These are phyloP conservation scores for Pseudofabraea citricarpa DNA, from an alignment of 2,329 filamentous ascomycete genomes.

Conservation along the genomic window DNA sequence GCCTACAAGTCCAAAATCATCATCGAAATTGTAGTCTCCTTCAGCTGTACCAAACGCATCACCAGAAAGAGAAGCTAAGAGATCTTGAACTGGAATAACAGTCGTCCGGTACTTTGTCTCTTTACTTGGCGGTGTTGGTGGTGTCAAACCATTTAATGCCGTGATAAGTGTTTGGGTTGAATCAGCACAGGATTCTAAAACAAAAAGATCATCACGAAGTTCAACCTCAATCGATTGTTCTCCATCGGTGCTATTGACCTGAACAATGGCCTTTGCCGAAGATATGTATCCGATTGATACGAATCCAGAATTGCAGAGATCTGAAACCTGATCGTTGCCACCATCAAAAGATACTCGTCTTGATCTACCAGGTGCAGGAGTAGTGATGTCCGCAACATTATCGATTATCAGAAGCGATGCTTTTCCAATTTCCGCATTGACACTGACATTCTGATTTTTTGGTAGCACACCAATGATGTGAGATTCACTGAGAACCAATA, in stretches of 20 bases:
- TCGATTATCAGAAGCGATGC: constrained; percentile 81
- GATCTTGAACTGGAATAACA: constrained; percentile 78
- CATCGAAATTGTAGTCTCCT: constrained; percentile 59
- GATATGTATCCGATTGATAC: constrained; percentile 86
- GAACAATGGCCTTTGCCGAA: constrained; percentile 65
- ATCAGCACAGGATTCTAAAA: constrained; percentile 93
- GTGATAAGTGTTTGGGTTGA: constrained; percentile 89
- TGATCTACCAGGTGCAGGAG: constrained; percentile 7
- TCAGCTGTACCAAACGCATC: constrained; percentile 68
- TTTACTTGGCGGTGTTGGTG: constrained; percentile 77
- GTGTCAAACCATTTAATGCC: constrained; percentile 73
- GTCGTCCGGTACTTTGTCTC: constrained; percentile 83
- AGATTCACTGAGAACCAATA: constrained; percentile 75
- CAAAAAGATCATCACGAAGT: constrained; percentile 77
- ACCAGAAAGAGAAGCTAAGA: constrained; percentile 85
- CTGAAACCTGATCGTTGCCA: constrained; percentile 42
- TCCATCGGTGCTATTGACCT: constrained; percentile 49
- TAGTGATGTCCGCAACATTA: constrained; percentile 48
- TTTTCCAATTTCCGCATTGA: constrained; percentile 67
- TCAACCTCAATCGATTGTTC: constrained; percentile 73
- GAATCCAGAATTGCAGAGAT: constrained; percentile 64
- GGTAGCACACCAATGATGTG: constrained; percentile 65
- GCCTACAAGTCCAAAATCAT: constrained; percentile 52
- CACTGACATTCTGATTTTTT: constrained; percentile 58
- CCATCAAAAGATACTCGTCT: constrained; percentile 26